Conservation (phyloP, 2,329 filamentous ascomycete species). For the Leptographium flavum region DNA sequence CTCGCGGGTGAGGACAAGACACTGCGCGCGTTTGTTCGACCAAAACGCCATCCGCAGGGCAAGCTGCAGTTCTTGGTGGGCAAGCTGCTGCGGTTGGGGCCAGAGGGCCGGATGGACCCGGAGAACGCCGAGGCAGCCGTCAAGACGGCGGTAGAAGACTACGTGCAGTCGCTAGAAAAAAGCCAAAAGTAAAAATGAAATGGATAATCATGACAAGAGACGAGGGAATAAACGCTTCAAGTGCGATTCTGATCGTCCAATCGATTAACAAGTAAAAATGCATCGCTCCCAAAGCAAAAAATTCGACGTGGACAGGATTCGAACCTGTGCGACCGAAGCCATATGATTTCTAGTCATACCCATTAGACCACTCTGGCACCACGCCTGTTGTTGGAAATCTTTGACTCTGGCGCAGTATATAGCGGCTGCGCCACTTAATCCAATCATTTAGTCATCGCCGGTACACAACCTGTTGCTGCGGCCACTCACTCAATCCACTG, state of each 20-base stretch:
- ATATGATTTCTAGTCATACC: conserved; percentile 13
- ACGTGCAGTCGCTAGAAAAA: too few species aligned
- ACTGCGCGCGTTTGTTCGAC: conserved; percentile 28
- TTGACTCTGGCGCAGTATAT: neutral
- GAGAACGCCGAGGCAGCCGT: conserved; percentile 33
- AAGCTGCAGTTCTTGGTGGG: conserved; percentile 48
- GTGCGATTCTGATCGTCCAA: too few species aligned
- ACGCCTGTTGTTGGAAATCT: neutral
- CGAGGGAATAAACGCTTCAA: too few species aligned
- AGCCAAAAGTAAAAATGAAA: too few species aligned
- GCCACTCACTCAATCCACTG: too few species aligned
- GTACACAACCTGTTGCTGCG: too few species aligned
- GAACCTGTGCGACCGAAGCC: conserved; percentile 12
- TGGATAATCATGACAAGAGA: too few species aligned
- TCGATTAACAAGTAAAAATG: neutral
- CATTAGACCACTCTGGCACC: conserved; percentile 12
- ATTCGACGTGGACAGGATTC: conserved; percentile 10
- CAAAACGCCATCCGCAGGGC: conserved; percentile 34
- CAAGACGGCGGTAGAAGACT: conserved; percentile 17
- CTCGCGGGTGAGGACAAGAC: conserved; percentile 31
- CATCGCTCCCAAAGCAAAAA: neutral
- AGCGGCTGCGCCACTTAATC: too few species aligned
- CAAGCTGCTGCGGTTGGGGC: conserved; percentile 40
- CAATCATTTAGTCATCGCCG: too few species aligned
- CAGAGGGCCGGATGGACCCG: conserved; percentile 40